These are phyloP conservation scores for Nigrograna mackinnonii DNA, from an alignment of 2,329 filamentous ascomycete genomes.

Conservation along the genomic window DNA sequence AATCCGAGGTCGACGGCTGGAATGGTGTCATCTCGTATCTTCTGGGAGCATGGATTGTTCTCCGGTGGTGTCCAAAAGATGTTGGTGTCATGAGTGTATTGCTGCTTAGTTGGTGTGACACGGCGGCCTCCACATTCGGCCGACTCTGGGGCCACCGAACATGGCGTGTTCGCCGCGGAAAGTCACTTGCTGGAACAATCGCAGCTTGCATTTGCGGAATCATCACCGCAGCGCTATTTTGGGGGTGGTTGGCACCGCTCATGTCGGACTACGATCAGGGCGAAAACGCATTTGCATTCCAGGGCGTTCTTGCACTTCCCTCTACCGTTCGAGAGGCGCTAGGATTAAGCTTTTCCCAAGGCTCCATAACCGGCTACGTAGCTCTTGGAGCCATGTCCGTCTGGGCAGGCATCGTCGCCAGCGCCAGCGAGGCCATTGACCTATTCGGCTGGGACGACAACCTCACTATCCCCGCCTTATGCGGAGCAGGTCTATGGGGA, in stretches of 20 bases:
- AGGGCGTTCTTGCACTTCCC: constrained; percentile 74
- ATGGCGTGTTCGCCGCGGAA: constrained; percentile 79
- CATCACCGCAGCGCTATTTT: constrained; percentile 82
- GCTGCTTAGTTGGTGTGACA: constrained; percentile 96
- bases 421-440: constrained; percentile 87
- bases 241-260: constrained; percentile 77
- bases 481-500: constrained; percentile 84
- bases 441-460: constrained; percentile 97
- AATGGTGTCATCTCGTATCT: constrained; percentile 98
- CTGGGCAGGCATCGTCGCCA: constrained; percentile 86
- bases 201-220: constrained; percentile 84
- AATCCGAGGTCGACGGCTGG: constrained; percentile 91
- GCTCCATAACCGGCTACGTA: constrained; percentile 68
- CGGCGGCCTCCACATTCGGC: constrained; percentile 92
- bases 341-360: constrained; percentile 62
- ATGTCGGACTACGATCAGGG: constrained; percentile 40
- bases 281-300: constrained; percentile 76
- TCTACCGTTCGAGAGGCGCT: constrained; percentile 59
- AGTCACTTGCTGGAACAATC: constrained; percentile 86
- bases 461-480: constrained; percentile 91
- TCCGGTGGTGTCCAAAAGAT: constrained; percentile 90
- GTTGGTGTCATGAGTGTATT: constrained; percentile 87
- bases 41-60: constrained; percentile 82
- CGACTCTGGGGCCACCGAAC: constrained; percentile 89
- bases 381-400: constrained; percentile 82